A percentile compares a stretch with the other conserved stretches of the same genome.
Evolutionary conservation across 345 rosid genomes (phyloP).

Genomic region (Adansonia digitata): DNA sequence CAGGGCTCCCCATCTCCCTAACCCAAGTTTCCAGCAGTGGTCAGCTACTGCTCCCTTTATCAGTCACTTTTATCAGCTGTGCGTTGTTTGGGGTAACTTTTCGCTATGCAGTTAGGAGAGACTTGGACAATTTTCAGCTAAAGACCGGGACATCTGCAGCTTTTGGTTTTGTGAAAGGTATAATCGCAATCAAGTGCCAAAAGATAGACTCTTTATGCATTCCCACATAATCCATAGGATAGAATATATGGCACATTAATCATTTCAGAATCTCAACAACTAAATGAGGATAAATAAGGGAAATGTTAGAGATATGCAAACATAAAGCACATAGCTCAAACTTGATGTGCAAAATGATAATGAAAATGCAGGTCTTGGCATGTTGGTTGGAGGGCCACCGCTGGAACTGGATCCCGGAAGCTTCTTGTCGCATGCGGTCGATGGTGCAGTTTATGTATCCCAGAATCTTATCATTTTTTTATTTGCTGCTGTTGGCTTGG

Average conservation of each 20-base stretch:
- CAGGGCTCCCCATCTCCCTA: slow-evolving; percentile 54
- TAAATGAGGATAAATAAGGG: neutral
- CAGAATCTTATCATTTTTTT: slow-evolving; percentile 45
- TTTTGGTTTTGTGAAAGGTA: slow-evolving; percentile 81
- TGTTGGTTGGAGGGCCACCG: slow-evolving; percentile 55
- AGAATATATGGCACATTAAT: neutral
- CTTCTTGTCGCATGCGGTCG: slow-evolving; percentile 36
- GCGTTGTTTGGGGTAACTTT: slow-evolving; percentile 84
- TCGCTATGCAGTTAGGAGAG: slow-evolving; percentile 71
- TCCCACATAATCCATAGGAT: neutral
- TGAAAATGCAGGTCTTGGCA: slow-evolving; percentile 55
- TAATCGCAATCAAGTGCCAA: neutral
- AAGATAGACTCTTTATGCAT: neutral
- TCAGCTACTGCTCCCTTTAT: slow-evolving; percentile 60
- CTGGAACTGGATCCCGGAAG: slow-evolving; percentile 48
- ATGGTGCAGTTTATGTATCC: slow-evolving; percentile 39
- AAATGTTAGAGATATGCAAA: neutral
- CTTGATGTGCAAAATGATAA: neutral
- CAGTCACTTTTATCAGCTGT: slow-evolving; percentile 63
- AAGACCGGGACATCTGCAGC: slow-evolving; percentile 78
- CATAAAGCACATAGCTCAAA: neutral
- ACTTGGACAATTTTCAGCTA: slow-evolving; percentile 62
- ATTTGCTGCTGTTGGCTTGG: slow-evolving; percentile 52
- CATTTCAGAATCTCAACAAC: neutral
- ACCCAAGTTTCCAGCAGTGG: slow-evolving; percentile 43